Evolutionary conservation across 257 asterid genomes (phyloP), one percentile per base, ranked within the genome.

Genomic region (Przewalskia tangutica): DNA sequence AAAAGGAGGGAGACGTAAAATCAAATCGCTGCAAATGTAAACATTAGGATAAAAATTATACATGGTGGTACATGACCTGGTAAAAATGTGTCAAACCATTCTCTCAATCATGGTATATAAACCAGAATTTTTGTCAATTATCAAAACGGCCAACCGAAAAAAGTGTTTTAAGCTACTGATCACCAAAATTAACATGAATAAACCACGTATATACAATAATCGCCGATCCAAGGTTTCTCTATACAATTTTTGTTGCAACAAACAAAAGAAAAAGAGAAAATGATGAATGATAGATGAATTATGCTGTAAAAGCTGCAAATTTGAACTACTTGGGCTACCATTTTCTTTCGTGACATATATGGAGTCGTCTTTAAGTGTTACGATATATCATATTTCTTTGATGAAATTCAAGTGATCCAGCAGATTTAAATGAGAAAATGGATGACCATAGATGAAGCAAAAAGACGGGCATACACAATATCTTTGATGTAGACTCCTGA

Each of bases 401-500:
- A 50, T 13, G 79, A 48, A 6, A 73, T 48, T 48, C 79, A 73
- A 48, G 20, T 73, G 42, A 73, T 73, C 60, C 60, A 73, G 62
- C 17, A 48, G 27, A 79, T 2, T 79, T 42, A 59, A 8, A 79
- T 40, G 36, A 59, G 73, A 59, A 79, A 59, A 23, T 79, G 75
- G 8, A 59, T 59, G 75, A 48, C 38, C 75, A 42, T 2, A 42
- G 82, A 59, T 44, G 59, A 59, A 48, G 73, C 46, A 79, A 79
- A 79, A 48, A 79, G 36, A 44, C 59, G 16, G 46, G 16, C 36
- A 20, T 59, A 79, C 56, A 46, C 44, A 6, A 42, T 4, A 32
- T 59, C 73, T 59, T 79, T 42, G 59, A 79, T 18, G 82, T 34
- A 18, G 44, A 59, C n/a, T 59, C 82, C 82, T 79, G 82, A 79